A percentile compares a stretch with the other conserved stretches of the same genome.
Evolutionary conservation across 139 green algal species (phyloP).

Genomic region (Dunaliella sp.): DNA sequence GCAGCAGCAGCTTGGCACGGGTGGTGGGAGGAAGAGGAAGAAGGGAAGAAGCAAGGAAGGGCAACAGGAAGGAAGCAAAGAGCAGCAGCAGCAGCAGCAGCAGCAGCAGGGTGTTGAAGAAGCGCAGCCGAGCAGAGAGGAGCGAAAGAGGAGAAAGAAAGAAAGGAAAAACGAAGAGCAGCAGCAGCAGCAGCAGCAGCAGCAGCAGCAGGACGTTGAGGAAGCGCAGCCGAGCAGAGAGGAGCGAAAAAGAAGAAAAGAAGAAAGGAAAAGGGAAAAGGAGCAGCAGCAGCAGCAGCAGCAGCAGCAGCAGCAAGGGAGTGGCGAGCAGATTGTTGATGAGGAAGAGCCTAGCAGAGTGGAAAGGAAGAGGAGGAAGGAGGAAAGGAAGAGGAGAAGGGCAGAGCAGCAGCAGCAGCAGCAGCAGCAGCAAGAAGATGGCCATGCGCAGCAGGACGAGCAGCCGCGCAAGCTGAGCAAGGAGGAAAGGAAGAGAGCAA

Average conservation of each 20-base stretch:
- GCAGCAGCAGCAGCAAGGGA: neutral
- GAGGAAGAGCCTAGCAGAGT: too few species aligned
- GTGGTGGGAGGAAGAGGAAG: neutral
- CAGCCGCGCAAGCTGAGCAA: constrained; percentile 1
- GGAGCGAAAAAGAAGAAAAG: neutral
- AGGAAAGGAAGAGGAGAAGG: too few species aligned
- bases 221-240: neutral
- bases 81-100: neutral
- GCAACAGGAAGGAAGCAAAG: neutral
- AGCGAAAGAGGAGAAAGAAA: neutral
- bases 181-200: neutral
- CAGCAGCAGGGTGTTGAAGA: neutral
- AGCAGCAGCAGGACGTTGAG: neutral
- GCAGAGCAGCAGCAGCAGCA: neutral
- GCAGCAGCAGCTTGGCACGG: neutral
- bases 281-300: neutral
- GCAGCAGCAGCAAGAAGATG: constrained; percentile 6
- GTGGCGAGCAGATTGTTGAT: neutral
- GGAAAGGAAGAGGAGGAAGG: too few species aligned
- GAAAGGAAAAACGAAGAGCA: neutral
- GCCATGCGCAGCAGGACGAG: neutral
- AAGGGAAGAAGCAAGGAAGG: constrained; percentile 16
- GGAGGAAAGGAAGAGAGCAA: neutral
- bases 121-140: neutral
- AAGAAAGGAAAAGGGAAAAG: neutral